Evolutionary conservation across 116 monocot genomes (phyloP), one percentile per base, ranked within the genome.

Genomic region (Cymodocea nodosa): DNA sequence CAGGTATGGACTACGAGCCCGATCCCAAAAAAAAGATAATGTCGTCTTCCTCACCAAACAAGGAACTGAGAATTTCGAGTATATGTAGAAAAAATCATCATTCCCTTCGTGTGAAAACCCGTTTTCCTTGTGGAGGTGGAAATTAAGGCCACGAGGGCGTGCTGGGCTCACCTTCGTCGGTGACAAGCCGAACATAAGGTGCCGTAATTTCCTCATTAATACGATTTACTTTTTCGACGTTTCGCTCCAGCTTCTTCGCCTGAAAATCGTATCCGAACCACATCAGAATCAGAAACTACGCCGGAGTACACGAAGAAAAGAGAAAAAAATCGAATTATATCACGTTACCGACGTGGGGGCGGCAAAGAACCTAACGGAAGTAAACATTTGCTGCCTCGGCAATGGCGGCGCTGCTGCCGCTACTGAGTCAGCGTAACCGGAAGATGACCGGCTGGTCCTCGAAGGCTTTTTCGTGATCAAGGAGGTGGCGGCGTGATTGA

Each of bases 101-200:
- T 30, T 30, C 3, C 30, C 30, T 30, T 30, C 30, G 30, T 30
- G 30, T 30, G 30, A 3, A 3, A 30, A 3, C 30, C 30, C 30
- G 30, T 3, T 24, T 59, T 59, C 30, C 15, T 25, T 16, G 7
- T 12, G 13, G 2, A 14, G 13, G 7, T 4, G 35, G 16, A 60
- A 36, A 35, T 15, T 4, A 35, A 60, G 35, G 35, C 15, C 60
- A 24, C 5, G 6, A 24, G 34, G 15, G 17, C 35, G n/a, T 17
- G 36, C 9, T 62, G 62, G 36, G 35, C n/a, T 51, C 57, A 85
- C 85, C 82, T 68, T 87, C 83, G 23, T 80, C 87, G 16, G 67
- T 77, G 52, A 87, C 87, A 7, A 87, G 77, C 36, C 87, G 64
- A 56, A 87, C 75, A 51, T 70, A 70, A 17, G 69, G 78, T 16